Evolutionary conservation across 179 eudicot genomes (phyloP).

Genomic region (Silene noctiflora): DNA sequence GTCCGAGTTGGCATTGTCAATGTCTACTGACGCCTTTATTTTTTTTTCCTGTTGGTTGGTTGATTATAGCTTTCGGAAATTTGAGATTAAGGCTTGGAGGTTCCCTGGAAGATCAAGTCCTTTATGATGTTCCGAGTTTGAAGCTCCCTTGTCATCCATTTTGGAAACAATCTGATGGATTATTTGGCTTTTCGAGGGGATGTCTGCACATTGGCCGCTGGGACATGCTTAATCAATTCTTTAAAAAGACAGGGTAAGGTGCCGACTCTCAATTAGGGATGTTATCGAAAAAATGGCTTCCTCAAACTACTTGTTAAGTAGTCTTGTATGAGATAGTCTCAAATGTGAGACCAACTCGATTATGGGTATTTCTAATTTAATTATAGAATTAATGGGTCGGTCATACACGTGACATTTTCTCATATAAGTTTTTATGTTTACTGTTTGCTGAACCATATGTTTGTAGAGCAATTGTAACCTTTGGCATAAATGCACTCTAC

Average conservation of each 20-base stretch:
- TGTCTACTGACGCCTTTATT: conserved; percentile 2
- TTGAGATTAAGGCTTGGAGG: conserved; percentile 92
- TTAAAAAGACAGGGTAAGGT: conserved; percentile 64
- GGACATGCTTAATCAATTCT: conserved; percentile 73
- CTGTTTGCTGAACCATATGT: neutral
- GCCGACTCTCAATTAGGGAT: neutral
- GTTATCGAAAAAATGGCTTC: too few species aligned
- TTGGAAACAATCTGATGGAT: conserved; percentile 43
- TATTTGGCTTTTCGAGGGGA: conserved; percentile 85
- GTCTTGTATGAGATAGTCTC: too few species aligned
- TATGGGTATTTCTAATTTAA: too few species aligned
- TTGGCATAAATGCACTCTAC: conserved; percentile 85
- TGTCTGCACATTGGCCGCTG: conserved; percentile 73
- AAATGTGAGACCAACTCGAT: too few species aligned
- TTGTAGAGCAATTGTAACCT: conserved; percentile 65
- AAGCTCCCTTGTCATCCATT: conserved; percentile 61
- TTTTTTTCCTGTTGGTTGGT: conserved; percentile 12
- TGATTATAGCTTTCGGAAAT: conserved; percentile 57
- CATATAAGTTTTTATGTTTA: neutral
- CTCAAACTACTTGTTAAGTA: too few species aligned
- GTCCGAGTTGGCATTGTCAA: neutral
- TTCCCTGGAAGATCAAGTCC: conserved; percentile 85
- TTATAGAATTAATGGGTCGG: too few species aligned
- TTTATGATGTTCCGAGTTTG: conserved; percentile 59
- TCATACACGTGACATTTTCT: too few species aligned